These are phyloP conservation scores for Hypoxylon lenormandii DNA, from an alignment of 495 filamentous ascomycete species.

Conservation along the genomic window DNA sequence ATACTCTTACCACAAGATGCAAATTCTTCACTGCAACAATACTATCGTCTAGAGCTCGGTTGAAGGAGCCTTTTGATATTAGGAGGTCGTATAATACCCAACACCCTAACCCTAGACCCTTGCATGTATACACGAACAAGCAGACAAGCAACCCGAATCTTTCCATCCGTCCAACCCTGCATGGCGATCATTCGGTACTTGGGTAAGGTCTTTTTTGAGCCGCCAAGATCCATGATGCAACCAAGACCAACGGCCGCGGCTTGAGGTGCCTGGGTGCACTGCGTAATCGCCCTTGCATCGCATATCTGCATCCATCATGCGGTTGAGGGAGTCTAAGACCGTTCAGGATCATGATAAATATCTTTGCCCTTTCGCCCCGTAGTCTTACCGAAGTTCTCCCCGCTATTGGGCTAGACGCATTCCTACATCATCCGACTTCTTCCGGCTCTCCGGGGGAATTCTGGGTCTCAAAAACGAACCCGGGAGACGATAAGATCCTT, in stretches of 20 bases:
- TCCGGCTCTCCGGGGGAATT: constrained; percentile 25
- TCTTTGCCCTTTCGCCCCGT: constrained; percentile 25
- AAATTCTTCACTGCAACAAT: constrained; percentile 23
- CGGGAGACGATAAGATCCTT: constrained; percentile 28
- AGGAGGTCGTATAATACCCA: constrained; percentile 5
- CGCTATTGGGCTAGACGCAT: constrained; percentile 44
- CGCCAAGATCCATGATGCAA: constrained; percentile 37
- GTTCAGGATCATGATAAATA: constrained; percentile 16
- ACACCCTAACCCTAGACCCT: constrained; percentile 10
- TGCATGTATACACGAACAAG: constrained; percentile 32
- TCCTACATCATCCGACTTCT: constrained; percentile 32
- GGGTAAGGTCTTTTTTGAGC: constrained; percentile 45
- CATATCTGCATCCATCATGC: constrained; percentile 42
- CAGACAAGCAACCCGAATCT: constrained; percentile 42
- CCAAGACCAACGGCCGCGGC: constrained; percentile 28
- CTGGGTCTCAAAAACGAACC: constrained; percentile 16
- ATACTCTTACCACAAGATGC: constrained; percentile 4
- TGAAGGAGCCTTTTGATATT: constrained; percentile 13
- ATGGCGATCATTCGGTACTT: constrained; percentile 47
- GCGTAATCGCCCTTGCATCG: constrained; percentile 47
- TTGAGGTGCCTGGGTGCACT: constrained; percentile 33
- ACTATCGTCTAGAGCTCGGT: constrained; percentile 7
- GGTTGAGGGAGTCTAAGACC: constrained; percentile 19
- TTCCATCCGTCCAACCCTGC: constrained; percentile 39
- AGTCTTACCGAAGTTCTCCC: constrained; percentile 45